A percentile compares a stretch with the other conserved stretches of the same genome.
phyloP scores from a whole-genome alignment of 129 eudicot genomes.

The Pulicaria dysenterica region DNA sequence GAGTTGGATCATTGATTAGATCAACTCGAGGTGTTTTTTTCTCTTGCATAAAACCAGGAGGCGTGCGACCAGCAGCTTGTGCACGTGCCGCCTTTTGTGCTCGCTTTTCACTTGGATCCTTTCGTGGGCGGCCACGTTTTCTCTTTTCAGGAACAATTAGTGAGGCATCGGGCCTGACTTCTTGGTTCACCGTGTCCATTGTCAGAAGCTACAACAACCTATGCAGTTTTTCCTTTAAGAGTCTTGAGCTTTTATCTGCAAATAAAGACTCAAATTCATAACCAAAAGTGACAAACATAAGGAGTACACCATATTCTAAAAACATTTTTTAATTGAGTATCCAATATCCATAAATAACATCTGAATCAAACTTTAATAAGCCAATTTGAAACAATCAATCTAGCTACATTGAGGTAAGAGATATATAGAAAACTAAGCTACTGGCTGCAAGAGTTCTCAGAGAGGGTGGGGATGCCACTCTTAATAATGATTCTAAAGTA shows the following conservation, averaged over 20 bases:
- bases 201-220: constrained; percentile 23
- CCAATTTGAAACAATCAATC: constrained; percentile 4
- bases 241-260: constrained; percentile 23
- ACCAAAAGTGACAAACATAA: background rate
- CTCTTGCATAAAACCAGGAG: constrained; percentile 51
- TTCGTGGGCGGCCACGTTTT: constrained; percentile 90
- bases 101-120: constrained; percentile 55
- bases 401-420: background rate
- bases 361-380: background rate
- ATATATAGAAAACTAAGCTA: background rate
- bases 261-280: constrained; percentile 13
- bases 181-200: constrained; percentile 58
- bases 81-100: constrained; percentile 32
- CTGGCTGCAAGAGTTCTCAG: background rate
- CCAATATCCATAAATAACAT: constrained; percentile 12
- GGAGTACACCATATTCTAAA: background rate
- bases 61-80: constrained; percentile 42
- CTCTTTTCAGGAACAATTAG: constrained; percentile 50
- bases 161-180: constrained; percentile 38
- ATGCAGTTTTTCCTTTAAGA: constrained; percentile 5
- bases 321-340: background rate
- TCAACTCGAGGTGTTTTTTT: constrained; percentile 39
- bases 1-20: constrained; percentile 38
- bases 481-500: background rate
- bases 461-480: background rate